Percentiles rank a stretch among this genome's conserved stretches.
These are phyloP conservation scores for Ochetophila trinervis DNA, from an alignment of 306 rosid genomes.

Conservation along the genomic window DNA sequence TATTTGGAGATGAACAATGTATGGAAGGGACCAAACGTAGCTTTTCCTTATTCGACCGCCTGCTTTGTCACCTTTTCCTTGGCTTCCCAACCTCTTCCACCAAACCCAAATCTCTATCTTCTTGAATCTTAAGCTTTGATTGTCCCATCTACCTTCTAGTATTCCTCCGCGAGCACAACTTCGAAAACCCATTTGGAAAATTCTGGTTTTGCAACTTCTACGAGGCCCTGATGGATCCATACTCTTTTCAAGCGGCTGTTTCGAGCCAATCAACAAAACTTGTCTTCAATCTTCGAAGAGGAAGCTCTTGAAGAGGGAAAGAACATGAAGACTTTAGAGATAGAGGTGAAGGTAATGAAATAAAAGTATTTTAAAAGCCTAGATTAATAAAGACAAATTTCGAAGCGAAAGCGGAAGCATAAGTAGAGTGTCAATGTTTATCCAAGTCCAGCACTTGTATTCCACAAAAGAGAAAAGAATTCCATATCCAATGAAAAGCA, in stretches of 20 bases:
- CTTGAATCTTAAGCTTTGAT: slow-evolving; percentile 52
- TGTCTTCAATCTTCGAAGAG: slow-evolving; percentile 51
- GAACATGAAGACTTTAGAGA: slow-evolving; percentile 40
- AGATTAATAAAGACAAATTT: too few relatives aligned
- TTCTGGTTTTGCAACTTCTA: slow-evolving; percentile 45
- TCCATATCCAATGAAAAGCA: too few relatives aligned
- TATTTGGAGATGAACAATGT: slow-evolving; percentile 56
- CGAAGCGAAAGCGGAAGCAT: too few relatives aligned
- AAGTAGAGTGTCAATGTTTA: too few relatives aligned
- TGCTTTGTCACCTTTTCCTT: slow-evolving; percentile 39
- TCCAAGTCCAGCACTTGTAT: too few relatives aligned
- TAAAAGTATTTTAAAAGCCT: too few relatives aligned
- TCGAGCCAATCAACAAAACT: slow-evolving; percentile 54
- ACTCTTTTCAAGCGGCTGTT: slow-evolving; percentile 45
- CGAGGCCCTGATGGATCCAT: slow-evolving; percentile 36
- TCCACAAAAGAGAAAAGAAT: too few relatives aligned
- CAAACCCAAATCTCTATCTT: slow-evolving; percentile 52
- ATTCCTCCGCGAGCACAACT: slow-evolving; percentile 70
- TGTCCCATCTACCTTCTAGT: slow-evolving; percentile 53
- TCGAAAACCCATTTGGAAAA: slow-evolving; percentile 35
- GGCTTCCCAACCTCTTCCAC: slow-evolving; percentile 59
- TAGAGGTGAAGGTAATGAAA: slow-evolving; percentile 32
- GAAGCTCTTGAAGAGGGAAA: slow-evolving; percentile 49
- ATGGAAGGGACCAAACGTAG: slow-evolving; percentile 45
- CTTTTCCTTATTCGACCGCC: slow-evolving; percentile 65